Evolutionary conservation across 1,284 basidiomycete species (phyloP), one percentile per base, ranked within the genome.

Genomic region (Puccinia sorghi): DNA sequence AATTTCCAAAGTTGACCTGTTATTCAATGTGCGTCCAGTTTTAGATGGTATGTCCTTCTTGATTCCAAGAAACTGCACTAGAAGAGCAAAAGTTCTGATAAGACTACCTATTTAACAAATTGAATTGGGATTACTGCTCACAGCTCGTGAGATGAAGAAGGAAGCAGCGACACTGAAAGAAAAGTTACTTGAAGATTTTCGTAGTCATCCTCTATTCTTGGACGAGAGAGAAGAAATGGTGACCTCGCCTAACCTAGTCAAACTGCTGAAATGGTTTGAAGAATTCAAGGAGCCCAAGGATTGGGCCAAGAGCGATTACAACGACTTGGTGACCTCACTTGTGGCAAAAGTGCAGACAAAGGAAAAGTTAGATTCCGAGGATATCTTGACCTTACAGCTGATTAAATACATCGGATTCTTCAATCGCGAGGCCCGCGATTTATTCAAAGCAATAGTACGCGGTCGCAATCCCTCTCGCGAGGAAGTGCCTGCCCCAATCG

Each of bases 141-240:
- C 11, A 73, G 71, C 43, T 59, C 13, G 22, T 3, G 48, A 43
- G 13, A 50, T 61, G 43, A 61, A 59, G 43, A 22, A 6, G 46
- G 57, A 73, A 43, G 54, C 56, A 27, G 41, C 25, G 6, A 9
- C n/a, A 1, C 17, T 73, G n/a, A 73, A 50, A 17, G n/a, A 73
- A n/a, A 73, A 61, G 32, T 25, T 73, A n/a, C 56, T 73, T 27
- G 71, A 73, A 61, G 71, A 73, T 50, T 63, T 73, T 50, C 41
- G 37, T 32, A 61, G 71, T 41, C 71, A 73, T 63, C 71, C 71
- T 13, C 2, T 43, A 39, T 43, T 73, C 22, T 48, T 61, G 12
- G 43, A 72, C 46, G 57, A 27, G 15, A 17, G n/a, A 4, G 56
- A 73, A 25, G 15, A 61, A 27, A 41, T 41, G 32, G 50, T 32